These are phyloP conservation scores for Colletotrichum coccodes DNA, from an alignment of 2,329 filamentous ascomycete species.

Conservation along the genomic window DNA sequence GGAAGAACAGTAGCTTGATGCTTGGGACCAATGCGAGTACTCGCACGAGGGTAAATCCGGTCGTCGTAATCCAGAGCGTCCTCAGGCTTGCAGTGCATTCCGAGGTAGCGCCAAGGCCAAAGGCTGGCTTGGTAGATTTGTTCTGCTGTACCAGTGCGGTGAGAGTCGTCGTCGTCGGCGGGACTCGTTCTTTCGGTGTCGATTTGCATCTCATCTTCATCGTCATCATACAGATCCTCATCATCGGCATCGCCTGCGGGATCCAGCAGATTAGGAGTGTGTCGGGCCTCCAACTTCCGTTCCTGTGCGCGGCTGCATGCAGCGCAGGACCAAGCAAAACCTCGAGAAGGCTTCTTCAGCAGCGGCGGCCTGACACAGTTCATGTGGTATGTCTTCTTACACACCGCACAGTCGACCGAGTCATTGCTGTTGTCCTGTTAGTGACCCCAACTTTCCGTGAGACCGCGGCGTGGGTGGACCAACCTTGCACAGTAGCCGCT, in stretches of 20 bases:
- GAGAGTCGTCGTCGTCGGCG: slow-evolving; percentile 63
- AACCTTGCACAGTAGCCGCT: slow-evolving; percentile 91
- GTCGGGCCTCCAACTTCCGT: slow-evolving; percentile 87
- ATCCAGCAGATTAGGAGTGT: slow-evolving; percentile 81
- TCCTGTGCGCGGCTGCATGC: slow-evolving; percentile 97
- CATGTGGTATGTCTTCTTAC: slow-evolving; percentile 97
- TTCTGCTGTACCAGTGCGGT: slow-evolving; percentile 76
- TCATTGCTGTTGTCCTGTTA: slow-evolving; percentile 70
- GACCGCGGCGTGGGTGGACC: slow-evolving; percentile 39
- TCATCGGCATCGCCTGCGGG: slow-evolving; percentile 74
- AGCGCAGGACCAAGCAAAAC: slow-evolving; percentile 97
- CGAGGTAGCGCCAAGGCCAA: slow-evolving; percentile 96
- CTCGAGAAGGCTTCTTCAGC: slow-evolving; percentile 94
- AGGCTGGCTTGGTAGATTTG: slow-evolving; percentile 93
- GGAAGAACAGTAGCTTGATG: slow-evolving; percentile 88
- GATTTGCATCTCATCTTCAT: slow-evolving; percentile 72
- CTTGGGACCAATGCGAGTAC: slow-evolving; percentile 88
- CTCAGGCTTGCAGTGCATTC: slow-evolving; percentile 94
- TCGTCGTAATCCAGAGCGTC: slow-evolving; percentile 98
- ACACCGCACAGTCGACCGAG: slow-evolving; percentile 97
- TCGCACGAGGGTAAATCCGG: slow-evolving; percentile 94
- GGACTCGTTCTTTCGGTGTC: slow-evolving; percentile 74
- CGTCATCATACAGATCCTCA: slow-evolving; percentile 72
- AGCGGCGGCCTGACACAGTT: slow-evolving; percentile 93
- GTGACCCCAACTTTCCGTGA: slow-evolving; percentile 20